Percentiles rank a stretch among this genome's conserved stretches.
phyloP scores from a whole-genome alignment of 495 filamentous ascomycete species.

The Cairneyella variabilis region DNA sequence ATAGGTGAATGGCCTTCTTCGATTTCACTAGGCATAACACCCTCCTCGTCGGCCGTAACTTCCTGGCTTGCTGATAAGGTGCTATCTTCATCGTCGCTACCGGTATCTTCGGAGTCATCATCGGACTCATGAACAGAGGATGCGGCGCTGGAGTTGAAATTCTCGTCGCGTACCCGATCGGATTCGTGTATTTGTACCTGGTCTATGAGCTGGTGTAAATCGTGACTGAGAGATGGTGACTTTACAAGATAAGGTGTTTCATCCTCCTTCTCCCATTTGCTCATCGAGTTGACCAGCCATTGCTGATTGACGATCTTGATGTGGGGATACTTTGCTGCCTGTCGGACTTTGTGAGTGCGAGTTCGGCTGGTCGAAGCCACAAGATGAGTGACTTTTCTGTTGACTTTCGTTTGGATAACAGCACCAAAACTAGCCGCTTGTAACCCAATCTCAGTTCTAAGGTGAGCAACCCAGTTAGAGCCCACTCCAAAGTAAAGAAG shows the following conservation, averaged over 20 bases:
- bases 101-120: slow-evolving; percentile 33
- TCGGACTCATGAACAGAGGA: slow-evolving; percentile 23
- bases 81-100: slow-evolving; percentile 43
- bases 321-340: slow-evolving; percentile 63
- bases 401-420: slow-evolving; percentile 52
- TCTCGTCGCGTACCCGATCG: slow-evolving; percentile 39
- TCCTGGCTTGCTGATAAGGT: slow-evolving; percentile 44
- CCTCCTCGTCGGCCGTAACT: slow-evolving; percentile 40
- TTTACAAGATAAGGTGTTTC: slow-evolving; percentile 66
- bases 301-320: slow-evolving; percentile 87
- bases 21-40: slow-evolving; percentile 40
- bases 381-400: slow-evolving; percentile 43
- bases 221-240: background rate
- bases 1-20: slow-evolving; percentile 50
- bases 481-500: background rate
- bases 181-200: slow-evolving; percentile 56
- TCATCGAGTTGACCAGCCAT: slow-evolving; percentile 82
- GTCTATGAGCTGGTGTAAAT: slow-evolving; percentile 9
- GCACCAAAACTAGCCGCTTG: slow-evolving; percentile 87
- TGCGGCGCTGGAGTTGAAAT: slow-evolving; percentile 9
- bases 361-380: slow-evolving; percentile 55
- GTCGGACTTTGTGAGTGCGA: slow-evolving; percentile 83
- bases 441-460: slow-evolving; percentile 72
- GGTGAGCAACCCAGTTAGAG: background rate
- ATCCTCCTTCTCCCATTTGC: slow-evolving; percentile 69